Evolutionary conservation across 768 basidiomycete genomes (phyloP).

Genomic region (Russula compacta): DNA sequence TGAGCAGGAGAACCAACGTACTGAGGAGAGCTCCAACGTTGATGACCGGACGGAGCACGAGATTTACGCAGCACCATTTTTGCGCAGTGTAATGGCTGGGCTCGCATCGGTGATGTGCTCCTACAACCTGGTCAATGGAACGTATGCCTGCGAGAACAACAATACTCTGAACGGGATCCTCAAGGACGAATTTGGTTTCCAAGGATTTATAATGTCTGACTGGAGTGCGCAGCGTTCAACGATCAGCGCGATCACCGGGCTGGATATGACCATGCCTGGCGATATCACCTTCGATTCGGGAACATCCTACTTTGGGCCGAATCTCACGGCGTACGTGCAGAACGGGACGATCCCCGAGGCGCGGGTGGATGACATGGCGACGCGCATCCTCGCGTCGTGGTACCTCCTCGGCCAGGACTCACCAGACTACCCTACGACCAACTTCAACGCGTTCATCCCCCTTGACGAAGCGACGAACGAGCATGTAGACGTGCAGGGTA

Average conservation of each 20-base stretch:
- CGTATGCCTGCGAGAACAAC: slow-evolving; percentile 69
- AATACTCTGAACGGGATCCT: slow-evolving; percentile 64
- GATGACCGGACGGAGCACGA: slow-evolving; percentile 77
- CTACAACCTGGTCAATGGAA: slow-evolving; percentile 62
- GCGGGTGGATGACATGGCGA: slow-evolving; percentile 75
- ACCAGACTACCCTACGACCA: slow-evolving; percentile 49
- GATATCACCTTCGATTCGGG: slow-evolving; percentile 39
- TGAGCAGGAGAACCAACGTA: slow-evolving; percentile 61
- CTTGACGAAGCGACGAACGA: slow-evolving; percentile 45
- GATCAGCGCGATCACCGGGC: slow-evolving; percentile 46
- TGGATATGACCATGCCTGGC: slow-evolving; percentile 62
- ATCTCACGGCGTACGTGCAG: slow-evolving; percentile 56
- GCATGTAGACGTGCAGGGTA: slow-evolving; percentile 58
- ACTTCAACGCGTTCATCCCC: slow-evolving; percentile 59
- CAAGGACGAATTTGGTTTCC: slow-evolving; percentile 69
- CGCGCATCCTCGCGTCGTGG: slow-evolving; percentile 66
- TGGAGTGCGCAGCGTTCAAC: slow-evolving; percentile 62
- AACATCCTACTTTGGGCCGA: slow-evolving; percentile 54
- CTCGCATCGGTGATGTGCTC: slow-evolving; percentile 69
- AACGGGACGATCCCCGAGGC: slow-evolving; percentile 61
- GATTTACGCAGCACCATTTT: slow-evolving; percentile 61
- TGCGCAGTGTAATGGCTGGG: slow-evolving; percentile 65
- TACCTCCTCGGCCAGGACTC: slow-evolving; percentile 60
- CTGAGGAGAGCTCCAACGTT: slow-evolving; percentile 50
- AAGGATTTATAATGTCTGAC: slow-evolving; percentile 71